Evolutionary conservation across 1,284 basidiomycete genomes (phyloP).

Genomic region (Hymenochaete sp.): DNA sequence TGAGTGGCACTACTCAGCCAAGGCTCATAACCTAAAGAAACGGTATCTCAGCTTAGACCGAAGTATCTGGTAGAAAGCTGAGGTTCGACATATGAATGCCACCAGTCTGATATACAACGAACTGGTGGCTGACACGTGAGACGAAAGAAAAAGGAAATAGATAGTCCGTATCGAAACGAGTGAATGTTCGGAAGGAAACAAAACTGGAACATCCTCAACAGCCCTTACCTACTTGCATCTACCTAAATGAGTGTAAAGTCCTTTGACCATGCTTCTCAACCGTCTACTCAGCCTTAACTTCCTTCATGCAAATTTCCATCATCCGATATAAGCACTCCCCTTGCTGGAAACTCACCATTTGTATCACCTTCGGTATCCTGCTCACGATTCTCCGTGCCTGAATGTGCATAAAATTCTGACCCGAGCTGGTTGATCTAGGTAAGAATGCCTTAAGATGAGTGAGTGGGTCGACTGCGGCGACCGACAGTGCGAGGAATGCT

Average conservation of each 20-base stretch:
- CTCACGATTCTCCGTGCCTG: conserved; percentile 69
- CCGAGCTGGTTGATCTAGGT: conserved; percentile 30
- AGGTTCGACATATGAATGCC: too few species aligned
- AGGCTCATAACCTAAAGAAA: too few species aligned
- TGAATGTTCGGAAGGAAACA: too few species aligned
- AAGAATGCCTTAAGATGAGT: conserved; percentile 29
- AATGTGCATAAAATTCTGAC: conserved; percentile 52
- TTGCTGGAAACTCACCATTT: conserved; percentile 89
- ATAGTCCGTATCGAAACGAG: too few species aligned
- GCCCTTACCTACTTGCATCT: conserved; percentile 49
- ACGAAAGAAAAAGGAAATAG: too few species aligned
- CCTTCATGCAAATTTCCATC: conserved; percentile 68
- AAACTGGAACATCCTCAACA: too few species aligned
- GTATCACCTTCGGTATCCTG: conserved; percentile 91
- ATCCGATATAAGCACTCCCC: conserved; percentile 76
- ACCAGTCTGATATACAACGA: too few species aligned
- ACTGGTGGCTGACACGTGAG: too few species aligned
- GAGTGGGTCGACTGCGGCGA: conserved; percentile 61
- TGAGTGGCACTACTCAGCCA: too few species aligned
- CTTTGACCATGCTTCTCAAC: conserved; percentile 56
- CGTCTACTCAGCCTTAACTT: conserved; percentile 75
- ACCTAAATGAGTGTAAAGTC: conserved; percentile 66
- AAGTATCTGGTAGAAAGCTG: too few species aligned
- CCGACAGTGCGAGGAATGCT: conserved; percentile 92
- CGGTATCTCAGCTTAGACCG: too few species aligned